phyloP scores from a whole-genome alignment of 2,329 filamentous ascomycete species.

The Apiospora phragmitis region DNA sequence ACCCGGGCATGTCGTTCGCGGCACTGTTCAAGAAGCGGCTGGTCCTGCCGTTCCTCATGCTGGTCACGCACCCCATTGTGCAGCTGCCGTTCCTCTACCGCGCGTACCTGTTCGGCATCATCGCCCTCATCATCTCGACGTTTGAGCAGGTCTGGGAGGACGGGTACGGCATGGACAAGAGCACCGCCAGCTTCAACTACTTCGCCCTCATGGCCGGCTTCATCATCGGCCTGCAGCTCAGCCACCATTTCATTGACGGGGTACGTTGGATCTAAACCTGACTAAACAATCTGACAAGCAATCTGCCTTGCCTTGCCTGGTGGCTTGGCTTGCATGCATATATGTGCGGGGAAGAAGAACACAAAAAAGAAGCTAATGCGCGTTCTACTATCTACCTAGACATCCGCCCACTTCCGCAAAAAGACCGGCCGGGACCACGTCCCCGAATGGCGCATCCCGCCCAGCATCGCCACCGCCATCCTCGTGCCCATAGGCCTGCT shows the following conservation, averaged over 20 bases:
- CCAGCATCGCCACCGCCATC: slow-evolving; percentile 31
- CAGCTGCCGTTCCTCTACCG: slow-evolving; percentile 45
- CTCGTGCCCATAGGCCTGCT: slow-evolving; percentile 50
- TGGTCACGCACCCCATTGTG: slow-evolving; percentile 46
- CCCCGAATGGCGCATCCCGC: slow-evolving; percentile 19
- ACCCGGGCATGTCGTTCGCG: slow-evolving; percentile 33
- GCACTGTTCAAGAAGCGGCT: slow-evolving; percentile 36
- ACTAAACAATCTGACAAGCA: background rate
- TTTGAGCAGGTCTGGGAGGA: slow-evolving; percentile 35
- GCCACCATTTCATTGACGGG: slow-evolving; percentile 30
- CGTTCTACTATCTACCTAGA: background rate
- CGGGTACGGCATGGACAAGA: slow-evolving; percentile 41
- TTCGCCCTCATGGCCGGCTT: slow-evolving; percentile 45
- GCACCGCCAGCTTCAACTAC: slow-evolving; percentile 44
- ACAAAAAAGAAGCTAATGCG: background rate
- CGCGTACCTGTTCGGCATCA: slow-evolving; percentile 45
- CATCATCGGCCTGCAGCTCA: slow-evolving; percentile 33
- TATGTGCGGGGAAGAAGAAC: background rate
- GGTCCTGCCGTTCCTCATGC: slow-evolving; percentile 43
- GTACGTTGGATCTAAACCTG: slow-evolving; percentile 19
- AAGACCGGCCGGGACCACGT: slow-evolving; percentile 11
- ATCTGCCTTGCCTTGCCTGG: background rate
- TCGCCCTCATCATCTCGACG: slow-evolving; percentile 41
- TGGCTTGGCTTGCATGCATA: background rate
- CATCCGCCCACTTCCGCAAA: slow-evolving; percentile 10